Percentiles rank a stretch among this genome's conserved stretches.
phyloP scores from a whole-genome alignment of 345 rosid genomes.

The Barbarea vulgaris region DNA sequence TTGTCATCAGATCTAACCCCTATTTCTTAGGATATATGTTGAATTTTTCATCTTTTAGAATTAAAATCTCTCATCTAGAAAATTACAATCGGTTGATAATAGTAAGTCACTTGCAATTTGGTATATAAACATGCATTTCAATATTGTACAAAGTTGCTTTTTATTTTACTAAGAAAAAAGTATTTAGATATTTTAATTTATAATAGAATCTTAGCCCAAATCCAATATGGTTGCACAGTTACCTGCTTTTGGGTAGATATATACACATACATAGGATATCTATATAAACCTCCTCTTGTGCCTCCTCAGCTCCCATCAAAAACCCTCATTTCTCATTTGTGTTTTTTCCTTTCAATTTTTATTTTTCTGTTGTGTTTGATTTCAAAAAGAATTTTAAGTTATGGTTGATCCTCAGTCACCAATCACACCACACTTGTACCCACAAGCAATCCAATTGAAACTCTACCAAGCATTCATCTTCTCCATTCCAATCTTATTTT shows the following conservation, averaged over 20 bases:
- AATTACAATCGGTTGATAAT: background rate
- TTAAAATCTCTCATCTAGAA: background rate
- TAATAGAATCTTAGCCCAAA: slow-evolving; percentile 29
- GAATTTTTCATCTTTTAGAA: background rate
- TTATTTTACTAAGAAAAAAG: background rate
- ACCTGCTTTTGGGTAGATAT: slow-evolving; percentile 27
- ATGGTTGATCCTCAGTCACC: slow-evolving; percentile 75
- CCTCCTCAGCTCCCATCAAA: slow-evolving; percentile 29
- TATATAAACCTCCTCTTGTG: slow-evolving; percentile 38
- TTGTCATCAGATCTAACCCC: slow-evolving; percentile 20
- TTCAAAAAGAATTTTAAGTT: background rate
- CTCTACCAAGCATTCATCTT: slow-evolving; percentile 96
- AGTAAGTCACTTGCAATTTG: background rate
- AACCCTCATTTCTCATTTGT: slow-evolving; percentile 34
- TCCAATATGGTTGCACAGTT: slow-evolving; percentile 29
- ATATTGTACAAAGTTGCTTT: slow-evolving; percentile 5
- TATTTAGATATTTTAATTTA: slow-evolving; percentile 26
- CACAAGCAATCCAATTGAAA: slow-evolving; percentile 85
- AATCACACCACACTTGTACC: slow-evolving; percentile 67
- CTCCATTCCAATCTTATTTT: slow-evolving; percentile 92
- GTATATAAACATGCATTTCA: background rate
- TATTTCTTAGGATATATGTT: slow-evolving; percentile 1
- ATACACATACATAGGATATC: slow-evolving; percentile 22
- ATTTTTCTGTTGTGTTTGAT: slow-evolving; percentile 9
- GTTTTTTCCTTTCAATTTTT: background rate